Evolutionary conservation across 768 basidiomycete genomes (phyloP), one percentile per base, ranked within the genome.

Genomic region (Podaxis sp.): DNA sequence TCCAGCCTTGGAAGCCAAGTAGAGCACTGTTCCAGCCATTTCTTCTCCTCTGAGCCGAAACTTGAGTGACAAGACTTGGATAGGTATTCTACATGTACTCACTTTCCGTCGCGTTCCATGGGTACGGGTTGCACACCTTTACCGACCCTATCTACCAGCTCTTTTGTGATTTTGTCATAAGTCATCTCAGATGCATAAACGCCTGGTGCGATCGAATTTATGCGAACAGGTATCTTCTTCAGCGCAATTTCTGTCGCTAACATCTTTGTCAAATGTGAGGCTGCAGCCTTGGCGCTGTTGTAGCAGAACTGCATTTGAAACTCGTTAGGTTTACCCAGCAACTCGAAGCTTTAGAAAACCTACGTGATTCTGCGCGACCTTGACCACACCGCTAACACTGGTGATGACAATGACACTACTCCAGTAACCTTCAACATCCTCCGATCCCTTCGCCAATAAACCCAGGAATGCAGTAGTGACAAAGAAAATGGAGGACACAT

Each of bases 171-270:
- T 2, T 67, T 69, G 63, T 78, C 81, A n/a, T 66, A 59, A 1
- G 90, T 91, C 88, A 93, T 87, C 74, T 91, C 89, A 3, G 89
- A 90, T 64, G 81, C 85, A 66, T 87, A 93, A 13, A 87, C 86
- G 6, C 91, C 91, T 2, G 91, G 91, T 13, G 91, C 87, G 56
- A 91, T 82, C 10, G 88, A 84, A 69, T 89, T 87, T 53, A 92
- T 84, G 61, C 90, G 89, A 30, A 93, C 84, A 8, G 84, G 83
- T 10, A 89, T 80, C 26, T 80, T 79, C 69, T 88, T 87, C 59
- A 92, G 75, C 3, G 87, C 87, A 57, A 91, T 80, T 68, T 93
- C 91, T 1, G 91, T 91, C 1, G 91, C 77, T 55, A 93, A 73
- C 84, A 92, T 83, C 73, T 80, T 87, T 10, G 90, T 90, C n/a